These are phyloP conservation scores for Plectosphaerella sp. DNA, from an alignment of 2,329 filamentous ascomycete species.

Conservation along the genomic window DNA sequence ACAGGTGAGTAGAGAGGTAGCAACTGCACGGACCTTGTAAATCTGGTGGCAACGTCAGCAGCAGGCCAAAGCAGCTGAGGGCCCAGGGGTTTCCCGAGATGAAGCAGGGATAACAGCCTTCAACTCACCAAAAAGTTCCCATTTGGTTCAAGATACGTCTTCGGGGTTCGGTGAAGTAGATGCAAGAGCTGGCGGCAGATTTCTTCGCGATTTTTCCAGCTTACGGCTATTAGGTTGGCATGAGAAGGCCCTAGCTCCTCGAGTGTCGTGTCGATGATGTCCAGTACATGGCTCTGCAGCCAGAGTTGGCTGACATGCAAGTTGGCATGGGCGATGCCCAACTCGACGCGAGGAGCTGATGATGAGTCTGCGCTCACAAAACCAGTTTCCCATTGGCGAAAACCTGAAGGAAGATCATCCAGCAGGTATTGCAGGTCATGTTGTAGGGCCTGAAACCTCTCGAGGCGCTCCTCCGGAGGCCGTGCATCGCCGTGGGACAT, in stretches of 20 bases:
- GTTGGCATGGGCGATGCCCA: constrained; percentile 24
- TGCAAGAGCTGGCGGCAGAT: constrained; percentile 29
- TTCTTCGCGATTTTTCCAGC: constrained; percentile 28
- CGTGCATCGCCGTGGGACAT: constrained; percentile 1
- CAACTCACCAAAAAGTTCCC: constrained; percentile 24
- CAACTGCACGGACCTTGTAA: constrained; percentile 30
- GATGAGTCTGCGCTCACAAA: background rate
- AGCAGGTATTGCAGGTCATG: constrained; percentile 24
- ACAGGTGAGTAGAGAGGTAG: constrained; percentile 25
- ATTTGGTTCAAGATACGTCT: constrained; percentile 25
- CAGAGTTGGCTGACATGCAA: constrained; percentile 31
- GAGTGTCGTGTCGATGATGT: constrained; percentile 23
- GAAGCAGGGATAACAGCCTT: too few relatives aligned
- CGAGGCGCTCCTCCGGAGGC: constrained; percentile 12
- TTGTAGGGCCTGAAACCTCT: constrained; percentile 18
- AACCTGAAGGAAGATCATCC: constrained; percentile 18
- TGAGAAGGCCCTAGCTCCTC: constrained; percentile 7
- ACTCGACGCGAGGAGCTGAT: constrained; percentile 9
- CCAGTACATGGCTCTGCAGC: constrained; percentile 28
- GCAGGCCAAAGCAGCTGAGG: background rate
- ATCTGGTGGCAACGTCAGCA: constrained; percentile 7
- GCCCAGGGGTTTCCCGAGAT: background rate
- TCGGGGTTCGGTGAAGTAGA: constrained; percentile 25
- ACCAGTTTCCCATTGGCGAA: constrained; percentile 15
- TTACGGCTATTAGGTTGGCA: background rate